phyloP scores from a whole-genome alignment of 495 filamentous ascomycete genomes.

The Penicillium cataractarum region DNA sequence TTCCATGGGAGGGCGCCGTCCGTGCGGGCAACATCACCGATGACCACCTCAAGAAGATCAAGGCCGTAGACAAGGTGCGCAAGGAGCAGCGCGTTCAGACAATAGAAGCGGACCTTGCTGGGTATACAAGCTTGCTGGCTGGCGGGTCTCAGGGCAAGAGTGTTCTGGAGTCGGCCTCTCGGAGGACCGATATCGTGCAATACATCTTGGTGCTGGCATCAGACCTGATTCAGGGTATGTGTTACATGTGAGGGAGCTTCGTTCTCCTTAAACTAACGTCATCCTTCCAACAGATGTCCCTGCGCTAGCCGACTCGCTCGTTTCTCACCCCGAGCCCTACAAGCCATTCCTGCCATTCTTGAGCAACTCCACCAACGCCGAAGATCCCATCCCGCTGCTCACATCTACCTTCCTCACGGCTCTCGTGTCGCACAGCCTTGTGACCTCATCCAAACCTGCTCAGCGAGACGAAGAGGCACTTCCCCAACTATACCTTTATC shows the following conservation, averaged over 20 bases:
- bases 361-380: slow-evolving; percentile 74
- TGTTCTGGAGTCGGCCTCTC: slow-evolving; percentile 78
- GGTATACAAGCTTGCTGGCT: slow-evolving; percentile 77
- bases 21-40: slow-evolving; percentile 93
- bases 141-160: slow-evolving; percentile 71
- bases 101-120: slow-evolving; percentile 75
- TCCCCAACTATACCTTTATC: slow-evolving; percentile 83
- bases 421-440: slow-evolving; percentile 73
- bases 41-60: slow-evolving; percentile 92
- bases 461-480: slow-evolving; percentile 73
- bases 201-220: slow-evolving; percentile 89
- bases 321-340: slow-evolving; percentile 77
- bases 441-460: slow-evolving; percentile 55
- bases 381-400: slow-evolving; percentile 87
- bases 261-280: neutral
- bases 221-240: slow-evolving; percentile 82
- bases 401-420: slow-evolving; percentile 84
- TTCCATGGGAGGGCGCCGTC: slow-evolving; percentile 97
- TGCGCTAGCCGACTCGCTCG: slow-evolving; percentile 70
- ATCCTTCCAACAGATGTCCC: slow-evolving; percentile 65
- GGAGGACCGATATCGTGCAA: slow-evolving; percentile 85
- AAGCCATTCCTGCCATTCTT: slow-evolving; percentile 85
- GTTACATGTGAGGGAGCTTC: neutral
- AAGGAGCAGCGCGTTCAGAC: slow-evolving; percentile 82
- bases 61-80: slow-evolving; percentile 94